Conservation (phyloP, 2,329 filamentous ascomycete genomes). For the Dendrostoma leiphaemia region DNA sequence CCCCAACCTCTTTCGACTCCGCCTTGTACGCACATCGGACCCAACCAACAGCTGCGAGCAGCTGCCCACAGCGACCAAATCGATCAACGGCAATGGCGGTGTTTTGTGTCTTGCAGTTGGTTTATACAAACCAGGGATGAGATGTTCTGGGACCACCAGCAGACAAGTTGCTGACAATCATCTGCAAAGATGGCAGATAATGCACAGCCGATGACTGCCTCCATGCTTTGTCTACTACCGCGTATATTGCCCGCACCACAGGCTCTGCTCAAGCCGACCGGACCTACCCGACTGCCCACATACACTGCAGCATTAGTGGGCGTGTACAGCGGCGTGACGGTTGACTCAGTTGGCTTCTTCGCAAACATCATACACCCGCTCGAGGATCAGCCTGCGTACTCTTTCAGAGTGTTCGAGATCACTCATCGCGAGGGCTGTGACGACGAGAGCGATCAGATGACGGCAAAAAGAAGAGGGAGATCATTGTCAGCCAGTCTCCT, state of each 20-base stretch:
- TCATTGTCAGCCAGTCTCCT: background rate
- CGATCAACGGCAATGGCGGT: too few species aligned
- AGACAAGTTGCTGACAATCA: too few species aligned
- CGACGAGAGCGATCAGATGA: too few species aligned
- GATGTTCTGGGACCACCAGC: too few species aligned
- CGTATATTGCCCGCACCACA: constrained; percentile 62
- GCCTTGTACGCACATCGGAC: too few species aligned
- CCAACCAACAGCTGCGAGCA: too few species aligned
- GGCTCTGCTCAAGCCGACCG: constrained; percentile 55
- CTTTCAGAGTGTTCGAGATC: constrained; percentile 49
- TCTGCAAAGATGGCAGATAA: too few species aligned
- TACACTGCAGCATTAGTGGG: constrained; percentile 54
- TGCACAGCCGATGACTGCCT: too few species aligned
- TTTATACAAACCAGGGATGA: too few species aligned
- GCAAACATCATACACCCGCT: constrained; percentile 59
- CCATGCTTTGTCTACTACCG: constrained; percentile 54
- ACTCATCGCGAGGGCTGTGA: constrained; percentile 36
- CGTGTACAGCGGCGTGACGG: constrained; percentile 54
- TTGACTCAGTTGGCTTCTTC: constrained; percentile 59
- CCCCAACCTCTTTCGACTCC: too few species aligned
- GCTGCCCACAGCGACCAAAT: too few species aligned
- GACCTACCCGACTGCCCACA: constrained; percentile 55
- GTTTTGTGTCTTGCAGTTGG: too few species aligned
- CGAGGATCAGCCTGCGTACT: constrained; percentile 45
- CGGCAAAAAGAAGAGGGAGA: background rate